Percentiles rank a stretch among this genome's conserved stretches.
phyloP scores from a whole-genome alignment of 768 basidiomycete genomes.

The Rhizopogon vulgaris region DNA sequence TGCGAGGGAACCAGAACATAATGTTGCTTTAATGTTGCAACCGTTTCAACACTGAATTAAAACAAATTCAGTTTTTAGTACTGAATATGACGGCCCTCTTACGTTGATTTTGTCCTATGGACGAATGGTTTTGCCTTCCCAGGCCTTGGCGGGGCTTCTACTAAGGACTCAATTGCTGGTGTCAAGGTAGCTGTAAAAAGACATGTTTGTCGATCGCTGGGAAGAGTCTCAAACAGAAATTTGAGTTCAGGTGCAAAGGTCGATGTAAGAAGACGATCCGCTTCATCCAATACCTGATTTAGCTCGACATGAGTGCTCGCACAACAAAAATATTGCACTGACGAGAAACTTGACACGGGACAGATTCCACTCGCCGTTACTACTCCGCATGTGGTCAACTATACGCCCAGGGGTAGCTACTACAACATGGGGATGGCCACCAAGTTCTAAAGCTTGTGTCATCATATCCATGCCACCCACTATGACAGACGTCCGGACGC shows the following conservation, averaged over 20 bases:
- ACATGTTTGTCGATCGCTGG: slow-evolving; percentile 88
- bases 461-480: slow-evolving; percentile 99
- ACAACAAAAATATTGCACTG: slow-evolving; percentile 17
- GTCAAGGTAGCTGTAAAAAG: slow-evolving; percentile 96
- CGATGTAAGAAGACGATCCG: slow-evolving; percentile 83
- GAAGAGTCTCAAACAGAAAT: slow-evolving; percentile 69
- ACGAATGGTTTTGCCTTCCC: slow-evolving; percentile 89
- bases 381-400: slow-evolving; percentile 81
- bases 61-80: background rate
- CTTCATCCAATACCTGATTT: slow-evolving; percentile 87
- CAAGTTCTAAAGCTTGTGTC: slow-evolving; percentile 82
- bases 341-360: slow-evolving; percentile 83
- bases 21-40: slow-evolving; percentile 78
- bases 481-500: slow-evolving; percentile 78
- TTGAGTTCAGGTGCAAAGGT: slow-evolving; percentile 86
- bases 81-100: slow-evolving; percentile 21
- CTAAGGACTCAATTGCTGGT: slow-evolving; percentile 74
- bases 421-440: slow-evolving; percentile 83
- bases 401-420: slow-evolving; percentile 95
- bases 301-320: background rate
- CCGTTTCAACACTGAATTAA: slow-evolving; percentile 72
- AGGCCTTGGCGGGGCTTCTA: slow-evolving; percentile 60
- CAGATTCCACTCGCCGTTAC: slow-evolving; percentile 73
- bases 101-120: slow-evolving; percentile 73
- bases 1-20: slow-evolving; percentile 94